phyloP scores from a whole-genome alignment of 23 red algal genomes.

The Gracilaria domingensis region DNA sequence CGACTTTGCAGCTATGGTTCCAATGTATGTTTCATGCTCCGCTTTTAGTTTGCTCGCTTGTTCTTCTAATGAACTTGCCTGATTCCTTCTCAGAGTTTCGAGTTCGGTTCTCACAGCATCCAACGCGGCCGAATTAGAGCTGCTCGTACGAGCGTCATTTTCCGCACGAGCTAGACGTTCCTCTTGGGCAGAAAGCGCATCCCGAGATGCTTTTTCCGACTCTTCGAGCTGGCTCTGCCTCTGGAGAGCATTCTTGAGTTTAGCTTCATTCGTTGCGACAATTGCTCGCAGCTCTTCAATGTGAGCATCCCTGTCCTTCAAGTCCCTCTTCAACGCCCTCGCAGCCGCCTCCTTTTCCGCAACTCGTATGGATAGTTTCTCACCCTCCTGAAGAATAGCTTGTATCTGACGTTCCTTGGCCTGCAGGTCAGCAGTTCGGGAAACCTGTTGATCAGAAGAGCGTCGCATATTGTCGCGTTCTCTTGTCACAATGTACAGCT shows the following conservation, averaged over 20 bases:
- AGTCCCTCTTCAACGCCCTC: constrained; percentile 48
- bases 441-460: constrained; percentile 22
- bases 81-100: constrained; percentile 65
- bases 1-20: constrained; percentile 18
- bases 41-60: constrained; percentile 48
- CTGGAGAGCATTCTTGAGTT: constrained; percentile 42
- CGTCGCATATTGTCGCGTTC: constrained; percentile 78
- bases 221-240: constrained; percentile 69
- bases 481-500: constrained; percentile 68
- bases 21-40: constrained; percentile 48
- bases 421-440: constrained; percentile 27
- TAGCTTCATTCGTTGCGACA: constrained; percentile 55
- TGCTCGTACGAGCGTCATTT: constrained; percentile 53
- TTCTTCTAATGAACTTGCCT: constrained; percentile 61
- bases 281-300: constrained; percentile 51
- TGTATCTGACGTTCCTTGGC: constrained; percentile 83
- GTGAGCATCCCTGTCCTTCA: constrained; percentile 63
- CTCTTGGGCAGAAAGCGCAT: constrained; percentile 45
- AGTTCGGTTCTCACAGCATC: constrained; percentile 73
- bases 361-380: constrained; percentile 77
- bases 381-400: constrained; percentile 78
- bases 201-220: constrained; percentile 48
- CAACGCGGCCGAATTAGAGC: constrained; percentile 59
- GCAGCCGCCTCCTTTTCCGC: constrained; percentile 80
- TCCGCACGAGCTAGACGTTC: constrained; percentile 52